phyloP scores from a whole-genome alignment of 257 asterid genomes.

The Hygrophila difformis region DNA sequence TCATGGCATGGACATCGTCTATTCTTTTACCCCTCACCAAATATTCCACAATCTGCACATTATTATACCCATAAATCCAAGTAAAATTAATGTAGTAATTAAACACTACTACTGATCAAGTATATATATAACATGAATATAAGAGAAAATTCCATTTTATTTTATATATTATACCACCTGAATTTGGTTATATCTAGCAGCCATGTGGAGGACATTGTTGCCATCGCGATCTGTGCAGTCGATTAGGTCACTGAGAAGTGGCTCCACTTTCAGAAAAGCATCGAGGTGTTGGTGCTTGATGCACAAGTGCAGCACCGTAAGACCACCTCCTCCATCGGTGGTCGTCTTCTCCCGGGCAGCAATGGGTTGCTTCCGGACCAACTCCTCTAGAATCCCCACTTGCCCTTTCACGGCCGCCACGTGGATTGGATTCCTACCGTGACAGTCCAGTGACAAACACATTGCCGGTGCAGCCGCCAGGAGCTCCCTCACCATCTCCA shows the following conservation, averaged over 20 bases:
- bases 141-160: too few relatives aligned
- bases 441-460: slow-evolving; percentile 32
- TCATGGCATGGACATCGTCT: slow-evolving; percentile 20
- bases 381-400: slow-evolving; percentile 15
- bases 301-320: slow-evolving; percentile 36
- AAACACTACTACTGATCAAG: too few relatives aligned
- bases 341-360: slow-evolving; percentile 33
- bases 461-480: slow-evolving; percentile 23
- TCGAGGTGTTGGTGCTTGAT: slow-evolving; percentile 25
- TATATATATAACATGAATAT: background rate
- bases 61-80: too few relatives aligned
- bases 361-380: slow-evolving; percentile 12
- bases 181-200: slow-evolving; percentile 14
- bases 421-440: slow-evolving; percentile 49
- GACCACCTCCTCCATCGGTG: slow-evolving; percentile 20
- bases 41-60: slow-evolving; percentile 23
- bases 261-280: slow-evolving; percentile 24
- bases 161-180: too few relatives aligned
- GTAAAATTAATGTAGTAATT: too few relatives aligned
- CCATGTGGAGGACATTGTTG: slow-evolving; percentile 32
- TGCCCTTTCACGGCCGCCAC: slow-evolving; percentile 45
- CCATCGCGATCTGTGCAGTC: slow-evolving; percentile 30
- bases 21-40: slow-evolving; percentile 16
- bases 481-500: slow-evolving; percentile 18
- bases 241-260: slow-evolving; percentile 9